A percentile compares a stretch with the other conserved stretches of the same genome.
phyloP scores from a whole-genome alignment of 164 flowering plant genomes.

The Akebia trifoliata region DNA sequence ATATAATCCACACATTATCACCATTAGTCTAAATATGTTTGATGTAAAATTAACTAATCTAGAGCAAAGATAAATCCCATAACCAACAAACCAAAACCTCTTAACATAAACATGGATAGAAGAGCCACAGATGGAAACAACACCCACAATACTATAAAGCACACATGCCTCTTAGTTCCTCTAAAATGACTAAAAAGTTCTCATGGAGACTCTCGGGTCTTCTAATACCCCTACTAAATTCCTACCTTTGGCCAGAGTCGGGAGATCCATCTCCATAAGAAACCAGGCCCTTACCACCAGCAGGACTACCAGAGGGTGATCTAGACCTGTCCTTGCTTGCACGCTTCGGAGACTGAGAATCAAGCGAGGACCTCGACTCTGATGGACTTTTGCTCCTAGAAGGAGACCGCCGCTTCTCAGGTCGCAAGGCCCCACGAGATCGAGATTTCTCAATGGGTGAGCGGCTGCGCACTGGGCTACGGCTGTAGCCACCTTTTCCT shows the following conservation, averaged over 20 bases:
- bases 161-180: background rate
- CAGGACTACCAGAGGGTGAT: conserved; percentile 63
- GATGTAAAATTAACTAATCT: background rate
- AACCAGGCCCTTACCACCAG: conserved; percentile 59
- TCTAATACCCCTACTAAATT: too few relatives aligned
- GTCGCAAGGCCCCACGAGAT: conserved; percentile 44
- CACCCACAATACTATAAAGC: background rate
- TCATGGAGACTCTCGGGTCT: too few relatives aligned
- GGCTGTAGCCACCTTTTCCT: conserved; percentile 40
- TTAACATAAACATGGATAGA: background rate
- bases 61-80: background rate
- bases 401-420: conserved; percentile 46
- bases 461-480: conserved; percentile 58
- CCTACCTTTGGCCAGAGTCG: conserved; percentile 43
- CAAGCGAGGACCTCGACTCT: conserved; percentile 48
- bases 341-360: conserved; percentile 46
- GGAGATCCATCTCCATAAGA: conserved; percentile 84
- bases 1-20: conserved; percentile 1
- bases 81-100: background rate
- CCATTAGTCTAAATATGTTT: background rate
- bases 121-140: background rate
- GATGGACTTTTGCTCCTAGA: conserved; percentile 49
- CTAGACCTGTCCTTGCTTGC: conserved; percentile 44
- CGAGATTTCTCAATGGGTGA: conserved; percentile 52
- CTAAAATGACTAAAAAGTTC: conserved; percentile 5